Base-by-base conservation (phyloP, 345 rosid species). In the Gossypium rotundifolium region DNA sequence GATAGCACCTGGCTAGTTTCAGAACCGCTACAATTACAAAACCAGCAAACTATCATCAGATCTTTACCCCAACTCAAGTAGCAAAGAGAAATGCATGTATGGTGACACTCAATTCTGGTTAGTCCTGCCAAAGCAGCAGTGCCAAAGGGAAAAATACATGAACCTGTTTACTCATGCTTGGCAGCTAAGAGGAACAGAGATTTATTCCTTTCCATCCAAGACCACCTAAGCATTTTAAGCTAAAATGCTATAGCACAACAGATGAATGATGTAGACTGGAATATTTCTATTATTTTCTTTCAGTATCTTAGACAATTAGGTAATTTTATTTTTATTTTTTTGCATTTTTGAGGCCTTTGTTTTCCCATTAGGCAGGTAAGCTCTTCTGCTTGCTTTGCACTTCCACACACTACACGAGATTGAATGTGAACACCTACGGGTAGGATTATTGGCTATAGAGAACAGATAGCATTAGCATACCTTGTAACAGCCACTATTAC, bases 401-500 rank as follows among this genome's bases (percentile, higher is more conserved):
- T 23, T 57, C 10, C 4, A 7, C 52, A 20, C 45, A 11, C 64
- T 71, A 38, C 38, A 71, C 5, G n/a, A 57, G 8, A 71, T 42
- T 71, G 3, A 71, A 57, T n/a, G 17, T 12, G 25, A 22, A 18
- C 20, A 51, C n/a, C 29, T 11, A 27, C 6, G 18, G 20, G 14
- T 45, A 61, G 68, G 25, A 46, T 72, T 58, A 63, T 44, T 14
- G 45, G 40, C 70, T n/a, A 48, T 29, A 23, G 10, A 67, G 40
- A 23, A 44, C 2, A 23, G 68, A 59, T 46, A 20, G 22, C 22
- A 58, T 70, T 62, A 25, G 29, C 18, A 59, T 73, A 93, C 97
- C 98, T 89, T 75, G 90, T 73, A 85, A 93, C 92, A 72, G 98
- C 96, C 68, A 89, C 77, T 42, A 87, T 84, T 25, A 93, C 94